Evolutionary conservation across 148 eudicot species (phyloP).

Genomic region (Fagopyrum homotropicum): DNA sequence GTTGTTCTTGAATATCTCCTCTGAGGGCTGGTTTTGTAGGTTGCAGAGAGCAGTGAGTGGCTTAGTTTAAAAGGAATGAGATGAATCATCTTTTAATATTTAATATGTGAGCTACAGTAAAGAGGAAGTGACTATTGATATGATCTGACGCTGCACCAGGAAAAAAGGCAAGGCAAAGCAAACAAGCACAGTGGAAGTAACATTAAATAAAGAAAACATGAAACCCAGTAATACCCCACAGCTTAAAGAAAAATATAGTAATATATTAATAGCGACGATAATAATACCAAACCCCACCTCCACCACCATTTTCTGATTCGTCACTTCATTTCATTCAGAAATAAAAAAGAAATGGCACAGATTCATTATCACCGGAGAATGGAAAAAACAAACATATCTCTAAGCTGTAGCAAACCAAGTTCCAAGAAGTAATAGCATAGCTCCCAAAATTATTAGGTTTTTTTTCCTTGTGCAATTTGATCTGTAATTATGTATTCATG

Average conservation of each 20-base stretch:
- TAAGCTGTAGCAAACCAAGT: conserved; percentile 10
- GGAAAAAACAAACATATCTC: conserved; percentile 10
- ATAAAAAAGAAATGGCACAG: not conserved
- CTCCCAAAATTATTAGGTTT: not conserved
- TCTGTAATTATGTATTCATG: not conserved
- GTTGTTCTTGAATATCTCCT: not conserved
- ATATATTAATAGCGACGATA: not conserved
- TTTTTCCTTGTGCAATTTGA: not conserved
- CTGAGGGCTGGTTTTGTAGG: not conserved
- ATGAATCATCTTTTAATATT: not conserved
- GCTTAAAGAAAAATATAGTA: not conserved
- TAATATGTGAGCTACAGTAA: conserved; percentile 3
- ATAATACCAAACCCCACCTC: conserved; percentile 11
- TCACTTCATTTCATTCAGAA: not conserved
- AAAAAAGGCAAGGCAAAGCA: conserved; percentile 7
- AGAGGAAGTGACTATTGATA: conserved; percentile 31
- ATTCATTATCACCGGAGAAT: not conserved
- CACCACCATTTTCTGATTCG: not conserved
- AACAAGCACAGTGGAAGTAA: not conserved
- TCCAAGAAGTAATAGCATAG: not conserved
- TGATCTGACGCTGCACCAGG: conserved; percentile 39
- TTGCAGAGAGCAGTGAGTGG: not conserved
- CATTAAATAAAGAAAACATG: conserved; percentile 9
- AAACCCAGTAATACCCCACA: conserved; percentile 12
- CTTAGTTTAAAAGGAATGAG: not conserved